These are phyloP conservation scores for Oldenlandia corymbosa DNA, from an alignment of 257 asterid species.

Conservation along the genomic window DNA sequence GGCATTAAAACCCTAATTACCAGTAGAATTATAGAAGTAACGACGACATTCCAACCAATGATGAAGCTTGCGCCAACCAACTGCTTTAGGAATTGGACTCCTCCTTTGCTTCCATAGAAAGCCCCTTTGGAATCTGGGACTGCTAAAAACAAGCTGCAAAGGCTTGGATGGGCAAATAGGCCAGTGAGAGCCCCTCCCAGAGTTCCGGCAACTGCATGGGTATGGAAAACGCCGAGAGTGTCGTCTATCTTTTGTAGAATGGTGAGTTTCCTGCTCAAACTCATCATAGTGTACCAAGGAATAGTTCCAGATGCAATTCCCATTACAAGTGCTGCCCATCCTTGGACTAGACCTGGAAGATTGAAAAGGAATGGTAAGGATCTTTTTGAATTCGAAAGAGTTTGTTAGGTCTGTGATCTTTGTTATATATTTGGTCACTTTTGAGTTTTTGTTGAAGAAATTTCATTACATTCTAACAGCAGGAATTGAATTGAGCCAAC, in stretches of 20 bases:
- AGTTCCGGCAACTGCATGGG: conserved; percentile 85
- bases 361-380: too few species aligned
- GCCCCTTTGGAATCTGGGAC: conserved; percentile 62
- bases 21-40: conserved; percentile 56
- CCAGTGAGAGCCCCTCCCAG: conserved; percentile 78
- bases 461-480: too few species aligned
- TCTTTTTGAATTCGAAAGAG: too few species aligned
- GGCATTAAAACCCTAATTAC: conserved; percentile 48
- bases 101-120: conserved; percentile 50
- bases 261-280: conserved; percentile 65
- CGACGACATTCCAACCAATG: conserved; percentile 58
- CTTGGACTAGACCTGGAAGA: conserved; percentile 64
- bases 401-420: too few species aligned
- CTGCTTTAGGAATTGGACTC: conserved; percentile 54
- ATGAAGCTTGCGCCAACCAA: conserved; percentile 63
- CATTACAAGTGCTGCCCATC: conserved; percentile 84
- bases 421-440: too few species aligned
- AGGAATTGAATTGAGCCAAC: too few species aligned
- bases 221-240: conserved; percentile 76
- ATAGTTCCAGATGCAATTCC: conserved; percentile 66
- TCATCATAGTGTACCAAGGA: conserved; percentile 86
- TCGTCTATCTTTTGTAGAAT: conserved; percentile 79
- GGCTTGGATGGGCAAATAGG: conserved; percentile 64
- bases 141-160: conserved; percentile 52
- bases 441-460: too few species aligned